Conservation (phyloP, 257 asterid species). For the Fraxinus americana region DNA sequence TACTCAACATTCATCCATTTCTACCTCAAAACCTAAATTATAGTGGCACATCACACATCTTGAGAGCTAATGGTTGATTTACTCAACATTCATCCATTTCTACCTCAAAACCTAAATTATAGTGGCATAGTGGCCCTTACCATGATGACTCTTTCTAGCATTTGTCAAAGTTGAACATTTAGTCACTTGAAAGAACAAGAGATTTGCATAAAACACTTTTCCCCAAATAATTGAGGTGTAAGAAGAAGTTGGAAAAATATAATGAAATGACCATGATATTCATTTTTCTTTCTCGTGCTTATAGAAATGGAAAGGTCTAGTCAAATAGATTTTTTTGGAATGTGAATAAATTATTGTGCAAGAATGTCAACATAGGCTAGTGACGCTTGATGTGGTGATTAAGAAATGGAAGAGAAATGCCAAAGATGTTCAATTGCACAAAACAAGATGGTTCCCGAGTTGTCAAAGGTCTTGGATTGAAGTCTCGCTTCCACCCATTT, state of each 20-base stretch:
- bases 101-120: slow-evolving; percentile 11
- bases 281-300: slow-evolving; percentile 13
- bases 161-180: slow-evolving; percentile 16
- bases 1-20: slow-evolving; percentile 16
- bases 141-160: slow-evolving; percentile 10
- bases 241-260: slow-evolving; percentile 4
- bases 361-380: background rate
- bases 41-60: background rate
- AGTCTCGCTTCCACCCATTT: background rate
- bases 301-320: background rate
- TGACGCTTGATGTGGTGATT: background rate
- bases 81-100: slow-evolving; percentile 15
- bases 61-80: slow-evolving; percentile 14
- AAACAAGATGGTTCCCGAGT: background rate
- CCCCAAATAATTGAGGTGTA: slow-evolving; percentile 4
- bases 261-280: slow-evolving; percentile 15
- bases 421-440: background rate
- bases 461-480: background rate
- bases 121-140: background rate
- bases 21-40: slow-evolving; percentile 13
- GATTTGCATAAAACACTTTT: slow-evolving; percentile 2
- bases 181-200: slow-evolving; percentile 20
- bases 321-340: background rate
- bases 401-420: background rate
- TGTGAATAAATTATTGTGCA: background rate